phyloP scores from a whole-genome alignment of 495 filamentous ascomycete species.

The Letharia lupina region DNA sequence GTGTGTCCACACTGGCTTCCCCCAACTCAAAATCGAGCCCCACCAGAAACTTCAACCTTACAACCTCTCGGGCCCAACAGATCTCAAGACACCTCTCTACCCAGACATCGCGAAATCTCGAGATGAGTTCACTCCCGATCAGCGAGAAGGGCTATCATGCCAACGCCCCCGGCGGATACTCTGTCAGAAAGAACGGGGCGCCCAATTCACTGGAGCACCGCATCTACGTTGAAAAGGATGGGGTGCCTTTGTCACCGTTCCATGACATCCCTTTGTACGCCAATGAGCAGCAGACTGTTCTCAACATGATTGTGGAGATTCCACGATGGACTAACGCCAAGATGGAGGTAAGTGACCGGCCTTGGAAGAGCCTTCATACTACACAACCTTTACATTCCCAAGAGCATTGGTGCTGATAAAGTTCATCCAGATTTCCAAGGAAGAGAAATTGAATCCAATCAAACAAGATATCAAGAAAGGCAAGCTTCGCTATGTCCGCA shows the following conservation, averaged over 20 bases:
- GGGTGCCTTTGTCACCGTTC: conserved; percentile 85
- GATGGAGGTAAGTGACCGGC: conserved; percentile 64
- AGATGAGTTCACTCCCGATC: conserved; percentile 35
- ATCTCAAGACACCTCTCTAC: conserved; percentile 47
- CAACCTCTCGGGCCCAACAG: conserved; percentile 43
- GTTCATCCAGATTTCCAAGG: conserved; percentile 73
- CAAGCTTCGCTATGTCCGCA: conserved; percentile 83
- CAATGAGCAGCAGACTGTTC: conserved; percentile 82
- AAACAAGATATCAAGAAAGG: conserved; percentile 56
- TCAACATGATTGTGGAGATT: conserved; percentile 99
- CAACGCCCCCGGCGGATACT: conserved; percentile 47
- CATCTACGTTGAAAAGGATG: conserved; percentile 96
- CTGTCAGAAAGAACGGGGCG: conserved; percentile 74
- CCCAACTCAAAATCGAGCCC: conserved; percentile 16
- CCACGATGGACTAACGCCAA: conserved; percentile 99
- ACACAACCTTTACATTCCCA: background rate
- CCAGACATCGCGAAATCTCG: conserved; percentile 25
- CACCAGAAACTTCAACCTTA: conserved; percentile 25
- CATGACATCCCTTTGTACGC: conserved; percentile 98
- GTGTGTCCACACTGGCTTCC: conserved; percentile 25
- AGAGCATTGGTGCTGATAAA: conserved; percentile 7
- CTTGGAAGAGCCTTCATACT: background rate
- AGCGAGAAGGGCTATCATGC: conserved; percentile 40
- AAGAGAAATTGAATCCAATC: conserved; percentile 93
- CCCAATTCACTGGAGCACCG: conserved; percentile 94